Evolutionary conservation across 192 early-diverging fungal genomes (phyloP).

Genomic region (Gaertneriomyces semiglobifer): DNA sequence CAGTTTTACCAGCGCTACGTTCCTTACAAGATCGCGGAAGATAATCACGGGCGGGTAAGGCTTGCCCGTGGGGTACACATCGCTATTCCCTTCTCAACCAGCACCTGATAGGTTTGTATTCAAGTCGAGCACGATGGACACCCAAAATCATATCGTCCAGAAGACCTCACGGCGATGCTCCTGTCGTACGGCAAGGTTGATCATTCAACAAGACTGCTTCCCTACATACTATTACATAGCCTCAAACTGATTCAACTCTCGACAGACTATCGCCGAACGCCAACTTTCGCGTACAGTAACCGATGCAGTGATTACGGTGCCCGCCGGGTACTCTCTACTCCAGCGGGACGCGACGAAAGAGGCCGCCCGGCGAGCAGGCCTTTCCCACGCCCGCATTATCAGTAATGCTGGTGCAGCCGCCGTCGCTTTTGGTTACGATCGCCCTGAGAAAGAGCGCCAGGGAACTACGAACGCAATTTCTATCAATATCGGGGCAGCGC

Average conservation of each 20-base stretch:
- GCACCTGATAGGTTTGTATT: background rate
- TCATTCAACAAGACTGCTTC: background rate
- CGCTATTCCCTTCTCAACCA: background rate
- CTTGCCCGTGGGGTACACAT: background rate
- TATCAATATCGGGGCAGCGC: background rate
- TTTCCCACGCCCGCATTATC: background rate
- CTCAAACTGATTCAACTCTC: background rate
- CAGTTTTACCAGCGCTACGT: conserved; percentile 4
- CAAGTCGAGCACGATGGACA: conserved; percentile 3
- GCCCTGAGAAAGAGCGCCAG: too few species aligned
- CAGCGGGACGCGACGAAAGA: conserved; percentile 2
- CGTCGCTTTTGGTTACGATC: conserved; percentile 1
- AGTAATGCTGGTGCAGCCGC: conserved; percentile 1
- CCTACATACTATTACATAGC: background rate
- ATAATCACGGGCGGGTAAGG: conserved; percentile 7
- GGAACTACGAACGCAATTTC: background rate
- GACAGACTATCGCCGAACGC: background rate
- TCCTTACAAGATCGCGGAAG: background rate
- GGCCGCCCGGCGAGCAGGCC: background rate
- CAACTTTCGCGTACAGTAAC: background rate
- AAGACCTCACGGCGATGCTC: conserved; percentile 6
- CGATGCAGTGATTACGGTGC: conserved; percentile 3
- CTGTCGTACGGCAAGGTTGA: background rate
- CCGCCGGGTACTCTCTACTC: conserved; percentile 4
- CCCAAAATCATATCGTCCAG: background rate